Base-by-base conservation (phyloP, 495 filamentous ascomycete genomes). In the Neurospora sublineolata region DNA sequence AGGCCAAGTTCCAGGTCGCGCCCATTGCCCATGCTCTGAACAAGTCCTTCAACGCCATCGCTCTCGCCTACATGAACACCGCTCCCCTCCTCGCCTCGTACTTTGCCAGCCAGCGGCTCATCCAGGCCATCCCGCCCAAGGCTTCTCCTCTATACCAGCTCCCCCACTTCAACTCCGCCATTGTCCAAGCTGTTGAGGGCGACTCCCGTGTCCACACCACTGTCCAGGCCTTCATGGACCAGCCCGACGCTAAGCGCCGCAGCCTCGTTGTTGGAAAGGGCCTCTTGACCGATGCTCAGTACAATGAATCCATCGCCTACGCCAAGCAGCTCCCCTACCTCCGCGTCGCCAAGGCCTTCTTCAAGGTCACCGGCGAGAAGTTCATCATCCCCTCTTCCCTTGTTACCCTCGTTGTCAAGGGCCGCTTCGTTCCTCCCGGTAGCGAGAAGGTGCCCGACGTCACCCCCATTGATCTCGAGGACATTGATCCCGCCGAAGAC, bases 321-420 rank as follows among this genome's bases (percentile, higher is more conserved):
- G 94, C 93, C 33, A 87, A 88, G 75, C 92, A 97, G 79, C 83
- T 99, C 14, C 95, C 95, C 0, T 85, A 87, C 60, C 83, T 98
- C 67, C 86, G 91, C 71, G 87, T 98, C n/a, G 93, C 93, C 79
- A 94, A 93, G 83, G 92, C 93, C 3, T 99, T 96, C 83, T 99
- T 99, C 88, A 99, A 99, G 84, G 95, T 99, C 68, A 90, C 92
- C 75, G 95, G 95, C 72, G 95, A 99, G 82, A 92, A 89, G 72
- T 92, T 89, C 79, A 91, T 98, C 78, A 96, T 93, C 16, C 94
- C 95, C n/a, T 91, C 91, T 75, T 95, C 92, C 75, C 86, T 99
- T 64, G 93, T 98, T 64, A 93, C 94, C 69, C 90, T 99, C 70
- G 92, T 99, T 64, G 86, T 99, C 73, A 99, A 99, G 83, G 93